Evolutionary conservation across 495 filamentous ascomycete genomes (phyloP).

Genomic region (Astrothelium subdiscretum): DNA sequence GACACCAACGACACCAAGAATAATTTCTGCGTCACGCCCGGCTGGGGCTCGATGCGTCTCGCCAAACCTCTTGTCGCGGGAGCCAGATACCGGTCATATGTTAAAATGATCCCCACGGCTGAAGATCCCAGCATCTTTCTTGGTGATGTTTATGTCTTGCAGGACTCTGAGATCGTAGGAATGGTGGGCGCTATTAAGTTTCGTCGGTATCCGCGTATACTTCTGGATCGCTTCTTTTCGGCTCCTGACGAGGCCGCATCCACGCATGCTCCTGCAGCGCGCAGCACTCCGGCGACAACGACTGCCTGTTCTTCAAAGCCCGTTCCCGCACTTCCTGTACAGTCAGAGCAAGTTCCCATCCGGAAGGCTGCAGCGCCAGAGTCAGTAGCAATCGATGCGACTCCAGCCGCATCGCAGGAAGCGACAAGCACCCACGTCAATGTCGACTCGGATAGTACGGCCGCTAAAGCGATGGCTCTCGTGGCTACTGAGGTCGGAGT

Average conservation of each 20-base stretch:
- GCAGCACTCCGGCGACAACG: no score
- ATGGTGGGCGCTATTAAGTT: conserved; percentile 6
- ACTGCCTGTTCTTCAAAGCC: conserved; percentile 6
- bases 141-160: conserved; percentile 16
- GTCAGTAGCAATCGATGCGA: background rate
- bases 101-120: conserved; percentile 28
- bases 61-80: conserved; percentile 22
- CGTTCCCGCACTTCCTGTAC: background rate
- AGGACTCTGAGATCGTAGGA: conserved; percentile 6
- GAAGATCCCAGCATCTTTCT: conserved; percentile 25
- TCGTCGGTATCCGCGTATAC: conserved; percentile 19
- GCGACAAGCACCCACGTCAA: background rate
- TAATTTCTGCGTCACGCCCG: conserved; percentile 31
- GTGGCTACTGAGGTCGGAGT: conserved; percentile 5
- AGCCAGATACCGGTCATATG: conserved; percentile 25
- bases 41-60: conserved; percentile 25
- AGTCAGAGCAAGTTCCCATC: no score
- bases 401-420: background rate
- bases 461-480: conserved; percentile 5
- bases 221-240: conserved; percentile 29
- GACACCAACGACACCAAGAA: conserved; percentile 3
- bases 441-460: background rate
- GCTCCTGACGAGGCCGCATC: conserved; percentile 10
- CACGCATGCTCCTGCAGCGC: no score
- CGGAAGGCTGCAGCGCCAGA: background rate